These are phyloP conservation scores for Poa pratensis DNA, from an alignment of 176 grass and related monocot genomes.

Conservation along the genomic window DNA sequence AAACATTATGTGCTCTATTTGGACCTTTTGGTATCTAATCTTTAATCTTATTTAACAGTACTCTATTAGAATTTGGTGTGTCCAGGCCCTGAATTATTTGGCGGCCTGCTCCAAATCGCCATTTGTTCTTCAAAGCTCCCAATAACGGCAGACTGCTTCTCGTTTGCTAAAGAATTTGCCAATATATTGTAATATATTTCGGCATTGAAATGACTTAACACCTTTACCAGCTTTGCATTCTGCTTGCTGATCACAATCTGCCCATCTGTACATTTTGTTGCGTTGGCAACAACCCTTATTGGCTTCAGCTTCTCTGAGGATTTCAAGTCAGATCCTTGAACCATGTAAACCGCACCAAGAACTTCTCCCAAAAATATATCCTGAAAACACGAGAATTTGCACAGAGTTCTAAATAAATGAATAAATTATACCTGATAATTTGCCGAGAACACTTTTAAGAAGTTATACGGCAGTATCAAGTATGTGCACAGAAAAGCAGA, in stretches of 20 bases:
- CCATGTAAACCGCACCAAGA: constrained; percentile 72
- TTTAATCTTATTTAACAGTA: not conserved
- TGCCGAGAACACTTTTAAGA: not conserved
- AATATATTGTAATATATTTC: constrained; percentile 51
- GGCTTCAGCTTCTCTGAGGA: constrained; percentile 30
- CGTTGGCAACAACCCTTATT: constrained; percentile 44
- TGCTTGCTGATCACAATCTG: constrained; percentile 43
- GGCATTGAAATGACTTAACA: constrained; percentile 54
- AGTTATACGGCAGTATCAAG: not conserved
- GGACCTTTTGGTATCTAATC: constrained; percentile 30
- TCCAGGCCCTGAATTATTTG: constrained; percentile 22
- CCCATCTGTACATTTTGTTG: constrained; percentile 45
- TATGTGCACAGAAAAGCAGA: not conserved
- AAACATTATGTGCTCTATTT: constrained; percentile 29
- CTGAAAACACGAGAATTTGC: constrained; percentile 19
- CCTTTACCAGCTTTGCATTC: constrained; percentile 40
- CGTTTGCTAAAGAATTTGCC: constrained; percentile 52
- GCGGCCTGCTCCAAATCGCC: constrained; percentile 45
- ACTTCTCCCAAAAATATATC: constrained; percentile 74
- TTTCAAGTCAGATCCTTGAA: constrained; percentile 43
- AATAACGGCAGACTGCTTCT: constrained; percentile 60
- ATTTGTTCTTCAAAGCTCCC: constrained; percentile 75
- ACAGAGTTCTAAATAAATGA: not conserved
- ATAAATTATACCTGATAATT: not conserved
- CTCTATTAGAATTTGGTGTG: constrained; percentile 35